Evolutionary conservation across 805 yeast species (phyloP).

Genomic region (Saturnispora gosingensis): DNA sequence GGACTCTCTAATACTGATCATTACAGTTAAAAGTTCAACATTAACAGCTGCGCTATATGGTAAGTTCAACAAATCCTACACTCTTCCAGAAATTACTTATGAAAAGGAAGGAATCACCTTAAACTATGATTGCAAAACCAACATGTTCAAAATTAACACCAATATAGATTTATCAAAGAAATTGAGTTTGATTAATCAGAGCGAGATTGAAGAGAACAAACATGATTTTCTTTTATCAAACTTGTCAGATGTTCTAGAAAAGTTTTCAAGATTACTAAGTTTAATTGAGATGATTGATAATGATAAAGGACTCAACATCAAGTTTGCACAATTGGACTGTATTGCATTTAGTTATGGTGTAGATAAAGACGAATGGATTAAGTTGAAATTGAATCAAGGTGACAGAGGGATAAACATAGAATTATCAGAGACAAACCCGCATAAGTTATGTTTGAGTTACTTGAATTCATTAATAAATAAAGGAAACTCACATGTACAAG

Average conservation of each 20-base stretch:
- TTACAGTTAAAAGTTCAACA: constrained; percentile 21
- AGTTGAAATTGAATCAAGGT: constrained; percentile 18
- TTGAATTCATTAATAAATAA: constrained; percentile 17
- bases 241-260: constrained; percentile 21
- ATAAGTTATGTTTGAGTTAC: constrained; percentile 18
- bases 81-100: constrained; percentile 21
- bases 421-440: constrained; percentile 25
- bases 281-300: constrained; percentile 23
- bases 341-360: constrained; percentile 27
- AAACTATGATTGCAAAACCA: constrained; percentile 17
- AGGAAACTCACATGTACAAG: constrained; percentile 6
- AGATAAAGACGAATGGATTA: constrained; percentile 18
- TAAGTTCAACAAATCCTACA: constrained; percentile 19
- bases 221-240: constrained; percentile 15
- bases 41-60: constrained; percentile 29
- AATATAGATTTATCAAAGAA: constrained; percentile 19
- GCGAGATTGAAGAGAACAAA: background rate
- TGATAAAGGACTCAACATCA: constrained; percentile 22
- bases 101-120: constrained; percentile 21
- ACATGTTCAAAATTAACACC: constrained; percentile 25
- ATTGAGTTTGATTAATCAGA: constrained; percentile 4
- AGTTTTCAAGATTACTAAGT: constrained; percentile 22
- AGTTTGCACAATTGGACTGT: constrained; percentile 21
- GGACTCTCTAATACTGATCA: constrained; percentile 26
- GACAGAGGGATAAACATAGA: constrained; percentile 19